Conservation (phyloP, 202 grass and related monocot species). For the Brachypodium distachyon region DNA sequence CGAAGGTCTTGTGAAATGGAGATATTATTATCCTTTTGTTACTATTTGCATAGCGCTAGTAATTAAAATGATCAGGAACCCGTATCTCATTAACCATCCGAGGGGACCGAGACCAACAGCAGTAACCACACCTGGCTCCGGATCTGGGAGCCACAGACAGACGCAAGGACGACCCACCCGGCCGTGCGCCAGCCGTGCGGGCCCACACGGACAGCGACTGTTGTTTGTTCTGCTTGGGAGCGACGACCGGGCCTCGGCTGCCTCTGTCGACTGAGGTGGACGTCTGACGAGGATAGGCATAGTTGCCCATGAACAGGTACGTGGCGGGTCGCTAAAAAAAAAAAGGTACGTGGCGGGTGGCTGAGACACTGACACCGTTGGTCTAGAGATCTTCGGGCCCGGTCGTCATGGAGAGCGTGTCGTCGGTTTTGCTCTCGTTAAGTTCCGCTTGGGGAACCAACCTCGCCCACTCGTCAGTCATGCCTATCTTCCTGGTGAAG, state of each 20-base stretch:
- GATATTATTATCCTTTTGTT: too few species aligned
- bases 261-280: not conserved
- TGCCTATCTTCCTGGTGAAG: too few species aligned
- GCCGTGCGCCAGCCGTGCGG: not conserved
- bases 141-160: not conserved
- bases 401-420: too few species aligned
- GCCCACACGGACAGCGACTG: not conserved
- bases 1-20: too few species aligned
- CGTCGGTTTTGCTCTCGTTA: too few species aligned
- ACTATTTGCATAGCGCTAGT: too few species aligned
- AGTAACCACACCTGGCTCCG: not conserved
- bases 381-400: too few species aligned
- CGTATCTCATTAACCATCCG: not conserved
- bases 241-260: not conserved
- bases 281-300: not conserved
- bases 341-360: too few species aligned
- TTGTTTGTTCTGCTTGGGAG: conserved; percentile 1
- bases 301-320: not conserved
- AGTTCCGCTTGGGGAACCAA: too few species aligned
- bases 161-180: not conserved
- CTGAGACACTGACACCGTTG: too few species aligned
- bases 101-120: not conserved
- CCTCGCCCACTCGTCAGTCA: too few species aligned
- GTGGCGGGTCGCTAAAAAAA: not conserved
- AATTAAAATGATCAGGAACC: too few species aligned